These are phyloP conservation scores for Aspergillus nidulans DNA, from an alignment of 495 filamentous ascomycete genomes.

Conservation along the genomic window DNA sequence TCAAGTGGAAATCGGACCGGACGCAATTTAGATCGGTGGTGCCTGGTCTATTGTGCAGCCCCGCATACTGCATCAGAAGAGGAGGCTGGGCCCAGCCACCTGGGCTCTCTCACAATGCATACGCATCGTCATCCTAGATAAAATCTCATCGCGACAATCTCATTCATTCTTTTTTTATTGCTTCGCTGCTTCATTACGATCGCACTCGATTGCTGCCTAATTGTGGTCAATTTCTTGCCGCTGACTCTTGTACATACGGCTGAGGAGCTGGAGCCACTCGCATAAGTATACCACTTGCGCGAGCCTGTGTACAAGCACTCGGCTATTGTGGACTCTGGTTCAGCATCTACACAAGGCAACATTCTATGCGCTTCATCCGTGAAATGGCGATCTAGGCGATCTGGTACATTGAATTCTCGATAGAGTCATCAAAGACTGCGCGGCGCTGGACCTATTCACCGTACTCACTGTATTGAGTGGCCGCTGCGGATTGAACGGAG, in stretches of 20 bases:
- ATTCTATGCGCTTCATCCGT: background rate
- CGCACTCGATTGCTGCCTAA: background rate
- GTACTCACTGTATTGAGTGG: background rate
- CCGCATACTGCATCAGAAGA: conserved; percentile 10
- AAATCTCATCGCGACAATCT: conserved; percentile 8
- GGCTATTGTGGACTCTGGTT: background rate
- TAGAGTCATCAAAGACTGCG: background rate
- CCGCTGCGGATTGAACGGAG: background rate
- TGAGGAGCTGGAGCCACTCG: background rate
- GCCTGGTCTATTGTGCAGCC: conserved; percentile 15
- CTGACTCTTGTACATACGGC: conserved; percentile 6
- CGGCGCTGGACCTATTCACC: background rate
- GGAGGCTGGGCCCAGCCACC: conserved; percentile 23
- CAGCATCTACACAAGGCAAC: background rate
- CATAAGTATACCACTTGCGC: background rate
- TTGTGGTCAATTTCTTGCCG: background rate
- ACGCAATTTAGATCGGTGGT: conserved; percentile 5
- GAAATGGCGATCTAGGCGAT: conserved; percentile 1
- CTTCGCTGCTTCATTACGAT: background rate
- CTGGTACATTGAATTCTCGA: background rate
- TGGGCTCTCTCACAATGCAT: conserved; percentile 15
- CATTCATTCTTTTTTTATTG: background rate
- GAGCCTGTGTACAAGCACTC: background rate
- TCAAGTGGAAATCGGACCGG: background rate
- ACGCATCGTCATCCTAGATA: conserved; percentile 15